phyloP scores from a whole-genome alignment of 306 rosid genomes.

The Chamaecrista fasciculata region DNA sequence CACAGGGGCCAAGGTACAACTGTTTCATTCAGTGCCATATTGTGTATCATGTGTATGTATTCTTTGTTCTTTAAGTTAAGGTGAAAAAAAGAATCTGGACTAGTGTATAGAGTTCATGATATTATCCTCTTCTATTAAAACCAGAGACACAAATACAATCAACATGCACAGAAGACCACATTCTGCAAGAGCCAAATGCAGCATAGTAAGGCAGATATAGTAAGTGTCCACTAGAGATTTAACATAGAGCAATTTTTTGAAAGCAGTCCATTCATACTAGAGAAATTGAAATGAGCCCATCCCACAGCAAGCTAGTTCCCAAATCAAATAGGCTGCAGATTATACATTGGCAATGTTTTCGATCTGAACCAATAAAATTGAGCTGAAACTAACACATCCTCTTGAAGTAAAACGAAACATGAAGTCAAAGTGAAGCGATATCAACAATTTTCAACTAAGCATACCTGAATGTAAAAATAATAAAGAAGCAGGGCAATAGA shows the following conservation, averaged over 20 bases:
- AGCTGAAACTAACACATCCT: too few species aligned
- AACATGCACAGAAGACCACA: not conserved
- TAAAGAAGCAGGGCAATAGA: not conserved
- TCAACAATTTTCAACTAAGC: too few species aligned
- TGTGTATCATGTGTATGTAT: not conserved
- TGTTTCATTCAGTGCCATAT: not conserved
- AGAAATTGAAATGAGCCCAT: not conserved
- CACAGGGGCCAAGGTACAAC: too few species aligned
- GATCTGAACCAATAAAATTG: too few species aligned
- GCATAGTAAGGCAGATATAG: not conserved
- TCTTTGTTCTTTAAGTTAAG: not conserved
- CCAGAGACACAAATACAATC: not conserved
- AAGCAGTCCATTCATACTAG: not conserved
- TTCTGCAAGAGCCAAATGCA: not conserved
- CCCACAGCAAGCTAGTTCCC: not conserved
- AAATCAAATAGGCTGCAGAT: not conserved
- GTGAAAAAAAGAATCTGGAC: too few species aligned
- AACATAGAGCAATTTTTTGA: not conserved
- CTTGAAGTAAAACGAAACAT: not conserved
- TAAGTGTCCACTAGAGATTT: not conserved
- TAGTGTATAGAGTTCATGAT: not conserved
- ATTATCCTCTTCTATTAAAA: not conserved
- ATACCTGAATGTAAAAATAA: not conserved
- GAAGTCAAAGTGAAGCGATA: too few species aligned
- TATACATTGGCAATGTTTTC: too few species aligned